phyloP scores from a whole-genome alignment of 1,139 yeast genomes.

The Ogataea hybrid region DNA sequence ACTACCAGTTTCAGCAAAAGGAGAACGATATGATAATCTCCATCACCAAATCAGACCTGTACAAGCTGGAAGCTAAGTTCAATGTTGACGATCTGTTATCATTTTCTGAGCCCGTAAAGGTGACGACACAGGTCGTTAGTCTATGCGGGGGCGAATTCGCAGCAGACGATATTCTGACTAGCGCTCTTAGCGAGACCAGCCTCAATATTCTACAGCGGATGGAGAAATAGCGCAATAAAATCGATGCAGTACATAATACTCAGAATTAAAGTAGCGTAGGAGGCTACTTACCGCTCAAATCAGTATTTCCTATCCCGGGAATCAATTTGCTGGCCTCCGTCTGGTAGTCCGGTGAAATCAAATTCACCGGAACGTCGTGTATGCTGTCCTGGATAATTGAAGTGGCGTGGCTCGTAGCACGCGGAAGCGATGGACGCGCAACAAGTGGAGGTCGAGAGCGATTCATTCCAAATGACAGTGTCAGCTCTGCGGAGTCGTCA shows the following conservation, averaged over 20 bases:
- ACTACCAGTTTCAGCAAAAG: conserved; percentile 11
- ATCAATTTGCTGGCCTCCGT: conserved; percentile 15
- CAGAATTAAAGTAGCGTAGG: not conserved
- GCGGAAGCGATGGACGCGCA: not conserved
- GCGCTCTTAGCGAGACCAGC: conserved; percentile 1
- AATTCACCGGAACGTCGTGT: conserved; percentile 17
- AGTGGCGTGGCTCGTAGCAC: not conserved
- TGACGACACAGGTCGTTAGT: conserved; percentile 6
- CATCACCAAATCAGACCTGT: conserved; percentile 14
- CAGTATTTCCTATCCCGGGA: conserved; percentile 13
- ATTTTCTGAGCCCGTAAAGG: conserved; percentile 5
- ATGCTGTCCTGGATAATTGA: conserved; percentile 5
- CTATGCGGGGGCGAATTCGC: not conserved
- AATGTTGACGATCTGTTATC: conserved; percentile 10
- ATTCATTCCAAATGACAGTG: conserved; percentile 17
- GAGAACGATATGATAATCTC: conserved; percentile 5
- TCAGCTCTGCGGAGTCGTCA: conserved; percentile 19
- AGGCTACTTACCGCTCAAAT: conserved; percentile 3
- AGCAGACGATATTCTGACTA: conserved; percentile 3
- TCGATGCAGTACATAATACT: not conserved
- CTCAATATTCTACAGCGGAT: conserved; percentile 6
- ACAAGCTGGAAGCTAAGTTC: conserved; percentile 12
- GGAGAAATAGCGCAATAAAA: conserved; percentile 3
- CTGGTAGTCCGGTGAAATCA: conserved; percentile 12
- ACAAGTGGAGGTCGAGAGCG: not conserved